Base-by-base conservation (phyloP, 305 asterid genomes). In the Caryopteris hybrid region DNA sequence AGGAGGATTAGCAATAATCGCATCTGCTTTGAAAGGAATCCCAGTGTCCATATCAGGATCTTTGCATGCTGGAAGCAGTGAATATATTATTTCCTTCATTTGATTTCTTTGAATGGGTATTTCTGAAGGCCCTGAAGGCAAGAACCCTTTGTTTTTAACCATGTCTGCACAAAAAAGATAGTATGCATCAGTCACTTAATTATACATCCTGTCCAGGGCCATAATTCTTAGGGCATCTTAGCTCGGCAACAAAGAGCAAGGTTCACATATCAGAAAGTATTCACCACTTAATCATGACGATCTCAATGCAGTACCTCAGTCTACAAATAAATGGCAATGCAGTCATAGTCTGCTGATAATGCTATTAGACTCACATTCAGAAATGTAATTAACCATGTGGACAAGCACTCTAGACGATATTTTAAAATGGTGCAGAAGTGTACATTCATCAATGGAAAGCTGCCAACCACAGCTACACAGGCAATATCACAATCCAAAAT, bases 61-160 rank as follows among this genome's bases (percentile, higher is more conserved):
- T 77, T 82, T 83, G 84, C 96, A 91, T 9, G 99, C 97, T 56
- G 96, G 90, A 66, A 81, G 88, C 52, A 94, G 75, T 61, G 99
- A 94, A 78, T 79, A 53, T 77, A 94, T 91, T 42, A 94, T 89
- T 72, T 89, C 95, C 81, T 89, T 94, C 69, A 91, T 82, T 77
- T 94, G 99, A 54, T 82, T 91, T 72, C 96, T 75, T 69, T 91
- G 97, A 52, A 74, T 58, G 6, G 96, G 92, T 76, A 94, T 89
- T 83, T 94, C 99, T 69, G 98, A 94, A 58, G 98, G 99, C 72
- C 92, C 98, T 20, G 99, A 91, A 52, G 99, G 99, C 86, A 94
- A 84, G 77, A 94, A 91, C 17, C 99, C 98, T 83, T 94, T 94
- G 88, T 94, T 94, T 77, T 94, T 94, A 54, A 94, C 99, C 98